Evolutionary conservation across 371 early-diverging fungal species (phyloP).

Genomic region (Coemansia sp.): DNA sequence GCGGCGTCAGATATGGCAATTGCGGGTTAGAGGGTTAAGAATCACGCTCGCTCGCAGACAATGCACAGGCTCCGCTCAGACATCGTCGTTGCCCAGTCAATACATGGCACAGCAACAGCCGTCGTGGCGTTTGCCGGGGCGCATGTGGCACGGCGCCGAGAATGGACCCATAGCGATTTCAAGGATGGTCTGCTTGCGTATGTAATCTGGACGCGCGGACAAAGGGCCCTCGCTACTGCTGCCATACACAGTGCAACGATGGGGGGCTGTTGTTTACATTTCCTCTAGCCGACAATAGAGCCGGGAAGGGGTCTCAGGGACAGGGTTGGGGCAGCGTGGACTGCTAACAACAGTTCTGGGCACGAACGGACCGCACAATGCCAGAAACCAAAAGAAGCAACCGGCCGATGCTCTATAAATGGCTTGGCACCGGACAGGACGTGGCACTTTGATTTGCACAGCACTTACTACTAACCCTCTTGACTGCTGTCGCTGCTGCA

Average conservation of each 20-base stretch:
- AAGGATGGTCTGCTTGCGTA: too few species aligned
- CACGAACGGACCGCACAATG: not conserved
- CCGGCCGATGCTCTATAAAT: not conserved
- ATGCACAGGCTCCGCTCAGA: too few species aligned
- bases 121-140: not conserved
- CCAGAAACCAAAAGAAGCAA: not conserved
- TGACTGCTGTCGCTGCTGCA: not conserved
- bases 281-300: not conserved
- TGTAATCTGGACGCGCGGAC: too few species aligned
- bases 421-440: not conserved
- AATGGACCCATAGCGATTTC: too few species aligned
- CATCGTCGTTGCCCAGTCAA: not conserved
- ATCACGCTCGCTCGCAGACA: too few species aligned
- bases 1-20: not conserved
- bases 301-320: not conserved
- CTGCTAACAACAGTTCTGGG: too few species aligned
- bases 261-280: not conserved
- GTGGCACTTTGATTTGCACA: too few species aligned
- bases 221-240: not conserved
- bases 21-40: not conserved
- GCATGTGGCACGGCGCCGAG: too few species aligned
- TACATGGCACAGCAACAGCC: not conserved
- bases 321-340: not conserved
- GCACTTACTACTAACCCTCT: not conserved
- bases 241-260: not conserved